Conservation (phyloP, 805 yeast genomes). For the Candida schatavii region DNA sequence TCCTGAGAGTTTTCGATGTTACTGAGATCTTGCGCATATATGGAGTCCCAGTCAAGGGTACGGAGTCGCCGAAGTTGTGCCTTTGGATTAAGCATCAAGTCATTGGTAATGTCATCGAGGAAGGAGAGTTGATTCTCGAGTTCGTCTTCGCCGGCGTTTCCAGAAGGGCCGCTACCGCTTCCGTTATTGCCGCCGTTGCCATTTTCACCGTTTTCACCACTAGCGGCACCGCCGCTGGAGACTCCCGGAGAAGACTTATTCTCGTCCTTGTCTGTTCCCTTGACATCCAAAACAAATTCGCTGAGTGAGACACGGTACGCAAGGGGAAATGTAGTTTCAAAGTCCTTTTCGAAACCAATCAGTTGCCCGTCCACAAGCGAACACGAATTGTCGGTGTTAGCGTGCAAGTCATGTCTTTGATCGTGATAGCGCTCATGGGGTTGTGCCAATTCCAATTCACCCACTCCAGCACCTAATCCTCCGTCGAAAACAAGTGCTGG, state of each 20-base stretch:
- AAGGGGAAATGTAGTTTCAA: slow-evolving; percentile 28
- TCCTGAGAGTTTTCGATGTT: slow-evolving; percentile 18
- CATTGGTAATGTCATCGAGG: slow-evolving; percentile 35
- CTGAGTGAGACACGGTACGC: slow-evolving; percentile 29
- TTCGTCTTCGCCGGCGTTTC: slow-evolving; percentile 10
- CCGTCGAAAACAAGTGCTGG: slow-evolving; percentile 39
- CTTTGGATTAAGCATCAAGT: slow-evolving; percentile 25
- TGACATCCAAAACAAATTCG: slow-evolving; percentile 30
- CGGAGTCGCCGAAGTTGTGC: slow-evolving; percentile 20
- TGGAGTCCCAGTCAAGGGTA: slow-evolving; percentile 34
- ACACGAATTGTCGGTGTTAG: background rate
- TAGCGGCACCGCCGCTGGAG: too few relatives aligned
- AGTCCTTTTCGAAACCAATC: slow-evolving; percentile 16
- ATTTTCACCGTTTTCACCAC: slow-evolving; percentile 16
- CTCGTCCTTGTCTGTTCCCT: background rate
- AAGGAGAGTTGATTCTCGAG: slow-evolving; percentile 31
- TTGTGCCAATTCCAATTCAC: slow-evolving; percentile 13
- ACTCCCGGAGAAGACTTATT: background rate
- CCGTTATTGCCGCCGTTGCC: background rate
- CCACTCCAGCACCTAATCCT: slow-evolving; percentile 19
- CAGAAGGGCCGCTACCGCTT: too few relatives aligned
- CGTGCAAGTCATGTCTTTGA: background rate
- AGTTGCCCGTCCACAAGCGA: slow-evolving; percentile 12
- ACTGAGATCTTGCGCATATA: slow-evolving; percentile 13
- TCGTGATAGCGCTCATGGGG: too few relatives aligned